These are phyloP conservation scores for Serendipita sp. DNA, from an alignment of 768 basidiomycete species.

Conservation along the genomic window DNA sequence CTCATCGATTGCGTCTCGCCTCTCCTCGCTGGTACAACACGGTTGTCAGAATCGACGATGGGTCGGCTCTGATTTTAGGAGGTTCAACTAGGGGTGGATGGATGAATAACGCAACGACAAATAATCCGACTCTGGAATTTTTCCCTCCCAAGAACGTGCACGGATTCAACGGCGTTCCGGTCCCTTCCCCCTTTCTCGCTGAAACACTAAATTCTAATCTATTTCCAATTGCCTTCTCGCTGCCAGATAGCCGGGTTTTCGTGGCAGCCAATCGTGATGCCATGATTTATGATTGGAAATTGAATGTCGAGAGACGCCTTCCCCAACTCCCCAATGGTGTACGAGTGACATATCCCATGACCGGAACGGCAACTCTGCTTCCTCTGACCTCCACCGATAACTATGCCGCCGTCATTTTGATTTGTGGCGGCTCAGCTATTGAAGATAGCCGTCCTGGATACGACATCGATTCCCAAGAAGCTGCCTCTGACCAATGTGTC, in stretches of 20 bases:
- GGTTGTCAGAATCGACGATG: conserved; percentile 48
- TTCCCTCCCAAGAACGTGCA: conserved; percentile 65
- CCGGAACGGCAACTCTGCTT: conserved; percentile 56
- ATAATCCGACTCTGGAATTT: conserved; percentile 70
- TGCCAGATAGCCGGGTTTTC: conserved; percentile 56
- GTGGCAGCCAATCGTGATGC: conserved; percentile 65
- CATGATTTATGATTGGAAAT: conserved; percentile 62
- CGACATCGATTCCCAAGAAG: conserved; percentile 52
- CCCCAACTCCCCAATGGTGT: conserved; percentile 60
- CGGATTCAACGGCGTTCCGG: conserved; percentile 47
- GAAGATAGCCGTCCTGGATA: conserved; percentile 43
- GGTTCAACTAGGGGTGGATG: conserved; percentile 71
- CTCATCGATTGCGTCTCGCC: conserved; percentile 47
- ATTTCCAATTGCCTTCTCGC: conserved; percentile 57
- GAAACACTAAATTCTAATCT: conserved; percentile 69
- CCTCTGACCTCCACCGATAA: conserved; percentile 45
- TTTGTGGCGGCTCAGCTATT: conserved; percentile 62
- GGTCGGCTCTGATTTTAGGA: conserved; percentile 71
- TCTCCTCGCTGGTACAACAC: conserved; percentile 73
- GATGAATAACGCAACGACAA: conserved; percentile 67
- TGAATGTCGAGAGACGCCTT: conserved; percentile 41
- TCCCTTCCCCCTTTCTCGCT: conserved; percentile 43
- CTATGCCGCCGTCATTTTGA: conserved; percentile 50
- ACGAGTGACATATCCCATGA: conserved; percentile 71
- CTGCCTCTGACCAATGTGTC: conserved; percentile 57